These are phyloP conservation scores for Ceratocystiopsis brevicomis DNA, from an alignment of 2,329 filamentous ascomycete species.

Conservation along the genomic window DNA sequence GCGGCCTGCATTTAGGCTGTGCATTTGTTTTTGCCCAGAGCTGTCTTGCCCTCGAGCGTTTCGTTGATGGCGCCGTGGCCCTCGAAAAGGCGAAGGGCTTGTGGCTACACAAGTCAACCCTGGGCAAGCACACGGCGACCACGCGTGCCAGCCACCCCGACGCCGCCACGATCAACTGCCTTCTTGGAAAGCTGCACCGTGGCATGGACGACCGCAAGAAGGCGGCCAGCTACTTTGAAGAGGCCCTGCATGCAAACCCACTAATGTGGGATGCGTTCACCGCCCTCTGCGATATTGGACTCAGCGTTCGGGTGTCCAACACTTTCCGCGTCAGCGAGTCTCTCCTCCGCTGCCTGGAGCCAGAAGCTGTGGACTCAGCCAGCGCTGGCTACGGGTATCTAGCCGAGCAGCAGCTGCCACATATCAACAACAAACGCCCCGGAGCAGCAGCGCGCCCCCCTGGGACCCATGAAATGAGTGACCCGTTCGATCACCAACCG, in stretches of 20 bases:
- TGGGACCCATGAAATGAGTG: slow-evolving; percentile 19
- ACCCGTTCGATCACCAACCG: slow-evolving; percentile 33
- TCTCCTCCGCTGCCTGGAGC: slow-evolving; percentile 29
- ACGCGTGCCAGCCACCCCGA: slow-evolving; percentile 61
- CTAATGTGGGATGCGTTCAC: slow-evolving; percentile 98
- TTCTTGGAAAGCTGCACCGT: slow-evolving; percentile 75
- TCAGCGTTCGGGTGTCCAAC: slow-evolving; percentile 62
- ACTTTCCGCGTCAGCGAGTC: slow-evolving; percentile 59
- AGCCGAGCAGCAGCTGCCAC: slow-evolving; percentile 15
- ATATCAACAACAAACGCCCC: slow-evolving; percentile 19
- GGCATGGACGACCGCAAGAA: slow-evolving; percentile 67
- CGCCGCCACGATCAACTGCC: slow-evolving; percentile 60
- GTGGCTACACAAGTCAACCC: slow-evolving; percentile 57
- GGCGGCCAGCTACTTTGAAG: slow-evolving; percentile 72
- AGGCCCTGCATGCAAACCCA: slow-evolving; percentile 73
- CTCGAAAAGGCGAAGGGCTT: slow-evolving; percentile 63
- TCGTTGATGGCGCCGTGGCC: slow-evolving; percentile 63
- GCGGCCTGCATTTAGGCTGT: slow-evolving; percentile 65
- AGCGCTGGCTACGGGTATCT: slow-evolving; percentile 15
- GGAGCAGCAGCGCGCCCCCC: slow-evolving; percentile 12
- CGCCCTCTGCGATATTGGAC: slow-evolving; percentile 70
- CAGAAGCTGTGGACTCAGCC: slow-evolving; percentile 12
- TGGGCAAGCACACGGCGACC: slow-evolving; percentile 68
- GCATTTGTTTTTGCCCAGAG: slow-evolving; percentile 83
- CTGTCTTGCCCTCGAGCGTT: slow-evolving; percentile 60